Evolutionary conservation across 1,284 basidiomycete genomes (phyloP), one percentile per base, ranked within the genome.

Genomic region (Schizophyllum commune): DNA sequence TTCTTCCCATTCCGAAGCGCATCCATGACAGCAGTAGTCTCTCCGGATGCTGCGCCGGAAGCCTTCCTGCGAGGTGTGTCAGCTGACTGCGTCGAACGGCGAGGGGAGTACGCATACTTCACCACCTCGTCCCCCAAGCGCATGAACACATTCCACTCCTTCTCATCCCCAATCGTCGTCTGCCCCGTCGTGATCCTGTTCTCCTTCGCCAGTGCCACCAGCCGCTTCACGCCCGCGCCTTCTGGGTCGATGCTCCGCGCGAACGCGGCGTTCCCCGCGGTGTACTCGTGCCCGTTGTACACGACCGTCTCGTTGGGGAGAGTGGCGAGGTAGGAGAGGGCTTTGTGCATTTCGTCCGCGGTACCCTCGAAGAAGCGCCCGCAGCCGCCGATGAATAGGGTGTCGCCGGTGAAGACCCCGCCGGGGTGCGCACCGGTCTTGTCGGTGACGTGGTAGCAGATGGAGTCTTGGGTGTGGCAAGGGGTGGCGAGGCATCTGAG

Each of bases 281-380:
- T 96, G 76, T 96, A 97, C 74, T 97, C 95, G 75, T 99, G 96
- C 0, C 96, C 96, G 68, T 91, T 89, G 77, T 91, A 95, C 7
- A 94, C 88, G 57, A 92, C 71, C 0, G 96, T 98, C 62, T 88
- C 78, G 64, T 88, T 79, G 0, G 96, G 95, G 9, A 99, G 81
- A 0, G 80, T 81, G 13, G 80, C 84, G 63, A 96, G 81, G 69
- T 93, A 88, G 39, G 84, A 83, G 53, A 97, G 82, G 5, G 94
- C 84, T 5, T 79, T 73, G 69, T 89, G 79, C 96, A 99, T 99
- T 74, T 98, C 88, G 9, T 80, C 75, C 0, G 89, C 88, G 3
- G 84, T 88, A 52, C 96, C 96, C 74, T 98, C 96, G 70, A 98
- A 98, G 82, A 98, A 98, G 6, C 95, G 85, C n/a, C 96, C 96